Base-by-base conservation (phyloP, 192 early-diverging fungal genomes). In the Entomortierella beljakovae region DNA sequence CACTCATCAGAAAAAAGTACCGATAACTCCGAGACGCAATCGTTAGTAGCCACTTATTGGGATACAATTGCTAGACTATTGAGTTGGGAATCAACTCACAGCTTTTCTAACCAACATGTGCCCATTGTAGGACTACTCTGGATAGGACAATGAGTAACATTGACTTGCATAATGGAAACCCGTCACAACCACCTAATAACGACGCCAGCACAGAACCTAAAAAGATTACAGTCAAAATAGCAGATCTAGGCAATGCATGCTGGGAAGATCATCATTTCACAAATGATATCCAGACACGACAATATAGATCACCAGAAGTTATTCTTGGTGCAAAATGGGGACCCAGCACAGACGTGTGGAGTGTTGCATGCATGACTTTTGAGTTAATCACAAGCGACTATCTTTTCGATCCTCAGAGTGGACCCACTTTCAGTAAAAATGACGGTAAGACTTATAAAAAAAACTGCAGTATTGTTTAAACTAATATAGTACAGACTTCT, bases 201-300 rank as follows among this genome's bases (percentile, higher is more conserved):
- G 25, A 64, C 33, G 3, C n/a, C 38, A 20, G 15, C 8, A 59
- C 29, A 6, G 18, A 43, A 57, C 62, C 64, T 18, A 61, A 46
- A 56, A 74, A 33, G 8, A 83, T 94, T 35, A 85, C 88, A 23
- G 94, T 99, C 61, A 99, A 99, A 82, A 94, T 99, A 71, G 96
- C 96, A 13, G 97, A 99, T 81, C 82, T 99, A 20, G 97, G 97
- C 16, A 99, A 99, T 75, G 95, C 96, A 25, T 97, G 96, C 63
- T 99, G 97, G 97, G 89, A 91, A 1, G 85, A 97, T 76, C 92
- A 97, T 80, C 96, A 99, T 75, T 98, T 97, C 69, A 96, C 96
- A 1, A 91, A 93, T 40, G 95, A 97, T 74, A 98, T 99, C 63
- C 97, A 99, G 84, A 99, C 97, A 40, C 91, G 97, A 56, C 96